Percentiles rank a stretch among this genome's conserved stretches.
These are phyloP conservation scores for Mortierella sp. DNA, from an alignment of 371 early-diverging fungal species.

Conservation along the genomic window DNA sequence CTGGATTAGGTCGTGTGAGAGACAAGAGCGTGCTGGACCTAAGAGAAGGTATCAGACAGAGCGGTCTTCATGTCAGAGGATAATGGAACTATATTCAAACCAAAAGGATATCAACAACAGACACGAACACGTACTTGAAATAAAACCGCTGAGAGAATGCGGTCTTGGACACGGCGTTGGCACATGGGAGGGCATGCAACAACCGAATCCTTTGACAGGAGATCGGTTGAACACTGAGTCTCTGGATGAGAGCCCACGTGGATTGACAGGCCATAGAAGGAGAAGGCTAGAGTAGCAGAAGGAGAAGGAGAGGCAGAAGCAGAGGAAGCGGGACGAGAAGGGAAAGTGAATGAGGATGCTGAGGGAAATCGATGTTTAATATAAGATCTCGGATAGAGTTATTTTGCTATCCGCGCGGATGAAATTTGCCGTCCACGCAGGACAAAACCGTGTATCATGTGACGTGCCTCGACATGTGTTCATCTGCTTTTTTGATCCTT, in stretches of 20 bases:
- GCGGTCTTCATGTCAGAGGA: background rate
- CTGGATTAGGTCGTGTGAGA: constrained; percentile 14
- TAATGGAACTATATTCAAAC: too few relatives aligned
- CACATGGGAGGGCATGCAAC: constrained; percentile 12
- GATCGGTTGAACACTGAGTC: constrained; percentile 11
- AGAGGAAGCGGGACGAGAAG: background rate
- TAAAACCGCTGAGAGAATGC: constrained; percentile 6
- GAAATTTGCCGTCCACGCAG: too few relatives aligned
- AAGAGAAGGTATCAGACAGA: background rate
- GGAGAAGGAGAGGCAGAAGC: too few relatives aligned
- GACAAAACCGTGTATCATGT: too few relatives aligned
- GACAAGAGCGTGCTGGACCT: constrained; percentile 1
- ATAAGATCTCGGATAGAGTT: too few relatives aligned
- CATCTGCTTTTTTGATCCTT: background rate
- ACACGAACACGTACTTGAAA: constrained; percentile 16
- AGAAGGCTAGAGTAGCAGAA: too few relatives aligned
- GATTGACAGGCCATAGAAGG: constrained; percentile 28
- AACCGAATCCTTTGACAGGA: constrained; percentile 11
- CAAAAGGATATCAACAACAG: too few relatives aligned
- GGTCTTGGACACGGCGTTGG: constrained; percentile 3
- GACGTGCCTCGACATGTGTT: too few relatives aligned
- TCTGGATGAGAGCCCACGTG: constrained; percentile 36
- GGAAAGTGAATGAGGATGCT: background rate
- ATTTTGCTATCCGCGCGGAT: too few relatives aligned
- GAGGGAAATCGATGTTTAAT: too few relatives aligned